Conservation (phyloP, 75 land plant genomes). For the Pseudotsuga menziesii region DNA sequence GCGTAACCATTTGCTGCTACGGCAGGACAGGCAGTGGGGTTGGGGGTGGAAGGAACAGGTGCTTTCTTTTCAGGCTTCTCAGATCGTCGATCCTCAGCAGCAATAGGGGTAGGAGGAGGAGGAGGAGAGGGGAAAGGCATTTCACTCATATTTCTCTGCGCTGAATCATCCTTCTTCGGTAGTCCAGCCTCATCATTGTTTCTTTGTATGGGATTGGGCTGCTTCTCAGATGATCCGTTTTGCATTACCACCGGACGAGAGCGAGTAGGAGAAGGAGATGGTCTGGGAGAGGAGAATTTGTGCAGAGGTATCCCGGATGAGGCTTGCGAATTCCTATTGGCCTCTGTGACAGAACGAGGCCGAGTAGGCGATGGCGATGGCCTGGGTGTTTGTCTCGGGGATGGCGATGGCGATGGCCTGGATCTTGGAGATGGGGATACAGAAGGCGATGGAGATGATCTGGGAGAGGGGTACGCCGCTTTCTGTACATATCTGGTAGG, state of each 20-base stretch:
- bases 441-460: conserved; percentile 15
- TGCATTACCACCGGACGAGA: not conserved
- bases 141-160: not conserved
- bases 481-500: not conserved
- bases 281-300: not conserved
- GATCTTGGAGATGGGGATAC: conserved; percentile 21
- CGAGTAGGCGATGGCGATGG: conserved; percentile 19
- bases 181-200: not conserved
- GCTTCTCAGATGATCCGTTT: conserved; percentile 3
- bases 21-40: no score
- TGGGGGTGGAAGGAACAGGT: no score
- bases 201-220: not conserved
- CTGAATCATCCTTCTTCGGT: not conserved
- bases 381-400: conserved; percentile 12
- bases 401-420: conserved; percentile 14
- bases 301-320: not conserved
- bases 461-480: not conserved
- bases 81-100: no score
- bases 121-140: not conserved
- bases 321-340: not conserved
- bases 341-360: not conserved
- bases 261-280: conserved; percentile 10
- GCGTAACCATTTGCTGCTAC: no score
- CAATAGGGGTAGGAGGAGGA: not conserved
- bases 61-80: no score